phyloP scores from a whole-genome alignment of 148 eudicot genomes.

The Arbutus unedo region DNA sequence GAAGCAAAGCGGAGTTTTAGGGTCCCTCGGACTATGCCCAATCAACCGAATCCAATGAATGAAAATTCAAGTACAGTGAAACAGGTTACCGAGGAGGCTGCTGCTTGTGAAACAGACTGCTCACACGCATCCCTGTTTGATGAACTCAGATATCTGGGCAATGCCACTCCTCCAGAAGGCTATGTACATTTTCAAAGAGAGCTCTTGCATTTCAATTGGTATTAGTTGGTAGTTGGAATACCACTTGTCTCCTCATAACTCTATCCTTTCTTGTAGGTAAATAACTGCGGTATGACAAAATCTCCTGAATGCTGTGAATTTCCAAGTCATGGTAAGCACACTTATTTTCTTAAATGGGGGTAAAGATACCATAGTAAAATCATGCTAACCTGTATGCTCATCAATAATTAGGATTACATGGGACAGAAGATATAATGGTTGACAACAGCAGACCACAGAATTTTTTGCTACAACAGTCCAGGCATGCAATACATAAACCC shows the following conservation, averaged over 20 bases:
- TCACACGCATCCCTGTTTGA: conserved; percentile 26
- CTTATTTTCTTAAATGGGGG: conserved; percentile 2
- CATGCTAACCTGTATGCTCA: not conserved
- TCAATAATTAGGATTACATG: conserved; percentile 18
- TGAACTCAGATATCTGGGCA: conserved; percentile 23
- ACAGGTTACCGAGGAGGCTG: conserved; percentile 27
- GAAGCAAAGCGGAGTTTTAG: conserved; percentile 88
- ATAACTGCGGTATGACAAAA: conserved; percentile 16
- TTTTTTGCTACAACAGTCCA: conserved; percentile 31
- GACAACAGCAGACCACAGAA: conserved; percentile 32
- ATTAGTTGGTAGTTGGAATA: not conserved
- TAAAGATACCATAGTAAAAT: not conserved
- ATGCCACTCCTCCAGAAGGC: conserved; percentile 19
- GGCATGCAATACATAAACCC: conserved; percentile 47
- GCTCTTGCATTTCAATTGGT: not conserved
- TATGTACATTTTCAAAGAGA: conserved; percentile 21
- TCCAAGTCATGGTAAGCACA: conserved; percentile 37
- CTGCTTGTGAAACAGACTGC: conserved; percentile 23
- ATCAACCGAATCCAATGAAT: conserved; percentile 25
- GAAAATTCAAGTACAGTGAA: conserved; percentile 28
- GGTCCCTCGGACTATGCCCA: conserved; percentile 62
- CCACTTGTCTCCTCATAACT: not conserved
- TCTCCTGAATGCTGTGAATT: conserved; percentile 24
- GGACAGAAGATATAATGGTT: conserved; percentile 15
- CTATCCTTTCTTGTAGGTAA: conserved; percentile 33